These are phyloP conservation scores for Circinella umbellata DNA, from an alignment of 371 early-diverging fungal genomes.

Conservation along the genomic window DNA sequence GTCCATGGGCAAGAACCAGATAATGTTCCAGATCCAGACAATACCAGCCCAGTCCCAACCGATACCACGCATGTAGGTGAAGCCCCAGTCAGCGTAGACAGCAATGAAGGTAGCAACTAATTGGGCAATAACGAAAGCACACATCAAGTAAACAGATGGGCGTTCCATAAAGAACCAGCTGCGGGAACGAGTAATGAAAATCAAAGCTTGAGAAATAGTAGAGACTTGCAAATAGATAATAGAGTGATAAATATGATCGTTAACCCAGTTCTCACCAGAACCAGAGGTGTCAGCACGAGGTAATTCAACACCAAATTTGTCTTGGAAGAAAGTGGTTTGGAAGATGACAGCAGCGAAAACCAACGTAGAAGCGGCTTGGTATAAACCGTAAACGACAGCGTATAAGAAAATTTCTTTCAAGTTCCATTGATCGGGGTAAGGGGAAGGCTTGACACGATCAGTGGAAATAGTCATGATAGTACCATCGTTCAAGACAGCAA, in stretches of 20 bases:
- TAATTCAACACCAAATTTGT: constrained; percentile 39
- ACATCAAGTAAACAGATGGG: constrained; percentile 56
- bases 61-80: constrained; percentile 58
- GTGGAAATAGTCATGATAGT: constrained; percentile 68
- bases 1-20: constrained; percentile 78
- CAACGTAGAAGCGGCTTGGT: constrained; percentile 60
- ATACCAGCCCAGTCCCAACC: constrained; percentile 66
- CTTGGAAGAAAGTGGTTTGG: constrained; percentile 52
- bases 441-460: constrained; percentile 62
- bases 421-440: constrained; percentile 63
- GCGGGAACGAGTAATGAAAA: constrained; percentile 65
- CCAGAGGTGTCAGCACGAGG: constrained; percentile 2
- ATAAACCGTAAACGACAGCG: constrained; percentile 61
- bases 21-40: constrained; percentile 80
- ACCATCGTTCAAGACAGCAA: constrained; percentile 67
- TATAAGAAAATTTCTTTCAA: constrained; percentile 60
- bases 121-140: constrained; percentile 62
- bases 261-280: constrained; percentile 18
- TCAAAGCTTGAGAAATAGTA: constrained; percentile 63
- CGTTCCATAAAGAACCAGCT: constrained; percentile 62
- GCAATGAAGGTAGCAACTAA: constrained; percentile 62
- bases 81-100: constrained; percentile 65
- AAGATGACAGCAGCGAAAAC: constrained; percentile 53
- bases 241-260: constrained; percentile 56
- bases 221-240: constrained; percentile 63